Conservation (phyloP, 306 rosid genomes). For the Cicer bijugum region DNA sequence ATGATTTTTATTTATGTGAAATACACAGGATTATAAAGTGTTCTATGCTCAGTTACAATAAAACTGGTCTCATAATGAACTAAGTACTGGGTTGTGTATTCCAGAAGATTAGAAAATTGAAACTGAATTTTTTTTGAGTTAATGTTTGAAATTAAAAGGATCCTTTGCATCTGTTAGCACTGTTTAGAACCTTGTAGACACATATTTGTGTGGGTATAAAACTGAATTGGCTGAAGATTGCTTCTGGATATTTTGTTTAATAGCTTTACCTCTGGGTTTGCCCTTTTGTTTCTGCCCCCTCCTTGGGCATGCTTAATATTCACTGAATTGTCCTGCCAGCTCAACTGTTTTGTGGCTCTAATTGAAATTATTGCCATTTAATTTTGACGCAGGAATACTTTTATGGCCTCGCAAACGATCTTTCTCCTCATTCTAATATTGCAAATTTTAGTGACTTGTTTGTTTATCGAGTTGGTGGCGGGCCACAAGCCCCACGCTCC, state of each 20-base stretch:
- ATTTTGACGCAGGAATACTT: slow-evolving; percentile 80
- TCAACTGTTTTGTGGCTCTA: slow-evolving; percentile 31
- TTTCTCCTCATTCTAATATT: slow-evolving; percentile 87
- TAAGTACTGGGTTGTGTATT: neutral
- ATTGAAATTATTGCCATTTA: slow-evolving; percentile 34
- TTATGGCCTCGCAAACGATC: slow-evolving; percentile 88
- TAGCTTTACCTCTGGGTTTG: neutral
- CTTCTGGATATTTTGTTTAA: slow-evolving; percentile 3
- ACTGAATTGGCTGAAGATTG: neutral
- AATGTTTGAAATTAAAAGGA: neutral
- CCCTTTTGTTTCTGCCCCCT: neutral
- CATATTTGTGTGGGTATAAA: slow-evolving; percentile 22
- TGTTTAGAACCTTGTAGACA: neutral
- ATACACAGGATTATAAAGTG: neutral
- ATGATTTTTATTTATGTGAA: neutral
- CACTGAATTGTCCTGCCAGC: slow-evolving; percentile 11
- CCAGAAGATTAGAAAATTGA: neutral
- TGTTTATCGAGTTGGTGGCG: slow-evolving; percentile 90
- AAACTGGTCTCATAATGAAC: neutral
- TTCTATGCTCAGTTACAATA: slow-evolving; percentile 10
- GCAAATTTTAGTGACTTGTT: slow-evolving; percentile 78
- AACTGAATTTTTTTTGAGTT: neutral
- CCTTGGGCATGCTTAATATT: neutral
- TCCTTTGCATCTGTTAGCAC: neutral
- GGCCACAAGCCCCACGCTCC: slow-evolving; percentile 97